Evolutionary conservation across 2,329 filamentous ascomycete genomes (phyloP), one percentile per base, ranked within the genome.

Genomic region (Cladosporium phlei): DNA sequence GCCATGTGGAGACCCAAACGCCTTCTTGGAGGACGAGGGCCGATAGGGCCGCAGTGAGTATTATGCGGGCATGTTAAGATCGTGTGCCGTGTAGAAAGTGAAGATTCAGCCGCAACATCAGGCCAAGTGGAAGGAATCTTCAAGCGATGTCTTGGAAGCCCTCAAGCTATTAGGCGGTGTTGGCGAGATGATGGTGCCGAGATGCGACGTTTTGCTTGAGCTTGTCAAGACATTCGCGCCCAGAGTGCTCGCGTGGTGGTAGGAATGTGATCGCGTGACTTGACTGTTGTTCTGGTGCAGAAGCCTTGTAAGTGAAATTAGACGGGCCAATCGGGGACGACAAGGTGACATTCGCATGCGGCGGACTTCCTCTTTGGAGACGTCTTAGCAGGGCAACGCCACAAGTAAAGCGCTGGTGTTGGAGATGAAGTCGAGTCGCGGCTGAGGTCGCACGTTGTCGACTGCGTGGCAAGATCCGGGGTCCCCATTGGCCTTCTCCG

Each of bases 161-260:
- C 17, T 45, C 42, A 45, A 45, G 42, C 42, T 28, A 37, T 29
- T 37, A 28, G n/a, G 22, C 32, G 42, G 42, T 28, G 25, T 45
- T 45, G 42, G 42, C 42, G 37, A 45, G 21, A 32, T 11, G 20
- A 34, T 7, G 21, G 32, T 19, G 40, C 22, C 21, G 20, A 34
- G 30, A n/a, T 2, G 6, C 22, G 24, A 25, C n/a, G 24, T 12
- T 27, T 39, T 39, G 37, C 37, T 39, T 39, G 37, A 25, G 37
- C 29, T 11, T 16, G 7, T 27, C 24, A 14, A 38, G 22, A 20
- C 33, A 24, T n/a, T 22, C 20, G 37, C 5, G 21, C 14, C 12
- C 6, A 25, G 6, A 25, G 4, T 14, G 12, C 20, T 19, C n/a
- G 30, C 20, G 27, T 4, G 4, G n/a, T 10, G 12, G 12, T 25